Conservation (phyloP, 2,329 filamentous ascomycete species). For the Aureobasidium sp. region DNA sequence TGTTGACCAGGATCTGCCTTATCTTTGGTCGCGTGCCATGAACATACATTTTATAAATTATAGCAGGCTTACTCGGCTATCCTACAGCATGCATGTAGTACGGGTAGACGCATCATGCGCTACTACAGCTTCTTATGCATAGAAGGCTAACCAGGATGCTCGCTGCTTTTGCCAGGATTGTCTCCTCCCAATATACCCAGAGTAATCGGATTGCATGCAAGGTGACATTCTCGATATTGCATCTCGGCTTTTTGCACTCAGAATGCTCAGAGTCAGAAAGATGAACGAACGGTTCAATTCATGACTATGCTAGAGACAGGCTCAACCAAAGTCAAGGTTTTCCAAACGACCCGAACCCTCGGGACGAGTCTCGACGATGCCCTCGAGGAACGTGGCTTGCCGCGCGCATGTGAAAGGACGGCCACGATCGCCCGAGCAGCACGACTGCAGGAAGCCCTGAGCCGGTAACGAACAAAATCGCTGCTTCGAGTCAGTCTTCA, state of each 20-base stretch:
- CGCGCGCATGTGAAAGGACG: neutral
- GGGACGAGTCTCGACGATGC: neutral
- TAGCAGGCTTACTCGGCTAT: neutral
- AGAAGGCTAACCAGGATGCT: neutral
- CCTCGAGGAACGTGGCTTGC: constrained; percentile 1
- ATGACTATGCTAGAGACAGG: neutral
- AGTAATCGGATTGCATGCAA: neutral
- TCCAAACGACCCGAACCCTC: neutral
- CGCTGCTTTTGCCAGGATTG: neutral
- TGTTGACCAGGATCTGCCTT: neutral
- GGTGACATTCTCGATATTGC: neutral
- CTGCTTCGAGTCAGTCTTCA: neutral
- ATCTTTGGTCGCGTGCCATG: neutral
- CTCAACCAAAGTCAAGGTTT: neutral
- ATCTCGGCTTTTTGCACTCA: neutral
- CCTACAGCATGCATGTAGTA: neutral
- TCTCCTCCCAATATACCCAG: neutral
- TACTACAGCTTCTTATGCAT: neutral
- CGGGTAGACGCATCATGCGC: neutral
- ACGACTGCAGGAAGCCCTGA: neutral
- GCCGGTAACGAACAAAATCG: neutral
- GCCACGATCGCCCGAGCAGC: neutral
- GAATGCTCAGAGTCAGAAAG: neutral
- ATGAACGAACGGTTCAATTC: neutral
- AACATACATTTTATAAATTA: neutral